Evolutionary conservation across 192 early-diverging fungal genomes (phyloP).

Genomic region (Coemansia sp.): DNA sequence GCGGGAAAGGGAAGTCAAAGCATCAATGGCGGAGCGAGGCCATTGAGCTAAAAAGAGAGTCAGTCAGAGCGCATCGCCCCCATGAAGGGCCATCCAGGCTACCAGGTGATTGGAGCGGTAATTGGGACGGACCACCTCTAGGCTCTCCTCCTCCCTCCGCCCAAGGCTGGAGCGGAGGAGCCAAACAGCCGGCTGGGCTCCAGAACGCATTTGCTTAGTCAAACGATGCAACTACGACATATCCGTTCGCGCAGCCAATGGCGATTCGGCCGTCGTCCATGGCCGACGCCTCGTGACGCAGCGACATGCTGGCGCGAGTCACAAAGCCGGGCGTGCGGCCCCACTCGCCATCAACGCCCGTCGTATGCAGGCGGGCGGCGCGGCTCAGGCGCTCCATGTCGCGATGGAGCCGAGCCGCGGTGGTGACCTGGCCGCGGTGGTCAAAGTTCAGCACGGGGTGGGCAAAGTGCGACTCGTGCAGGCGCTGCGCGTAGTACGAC

Average conservation of each 20-base stretch:
- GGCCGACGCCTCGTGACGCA: constrained; percentile 11
- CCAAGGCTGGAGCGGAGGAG: too few species aligned
- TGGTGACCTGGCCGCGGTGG: constrained; percentile 26
- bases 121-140: too few species aligned
- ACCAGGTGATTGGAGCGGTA: too few species aligned
- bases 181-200: too few species aligned
- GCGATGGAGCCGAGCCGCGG: constrained; percentile 8
- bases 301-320: background rate
- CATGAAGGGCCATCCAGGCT: too few species aligned
- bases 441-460: constrained; percentile 15
- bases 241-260: constrained; percentile 40
- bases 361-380: background rate
- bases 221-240: constrained; percentile 35
- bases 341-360: background rate
- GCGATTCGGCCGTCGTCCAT: constrained; percentile 39
- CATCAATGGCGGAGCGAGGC: too few species aligned
- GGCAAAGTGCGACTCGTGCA: constrained; percentile 27
- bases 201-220: constrained; percentile 18
- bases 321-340: background rate
- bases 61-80: too few species aligned
- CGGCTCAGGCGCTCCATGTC: constrained; percentile 22
- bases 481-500: constrained; percentile 37
- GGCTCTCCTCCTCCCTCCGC: too few species aligned
- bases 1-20: too few species aligned
- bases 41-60: too few species aligned